Base-by-base conservation (phyloP, 306 rosid species). In the Dalbergia oliveri region DNA sequence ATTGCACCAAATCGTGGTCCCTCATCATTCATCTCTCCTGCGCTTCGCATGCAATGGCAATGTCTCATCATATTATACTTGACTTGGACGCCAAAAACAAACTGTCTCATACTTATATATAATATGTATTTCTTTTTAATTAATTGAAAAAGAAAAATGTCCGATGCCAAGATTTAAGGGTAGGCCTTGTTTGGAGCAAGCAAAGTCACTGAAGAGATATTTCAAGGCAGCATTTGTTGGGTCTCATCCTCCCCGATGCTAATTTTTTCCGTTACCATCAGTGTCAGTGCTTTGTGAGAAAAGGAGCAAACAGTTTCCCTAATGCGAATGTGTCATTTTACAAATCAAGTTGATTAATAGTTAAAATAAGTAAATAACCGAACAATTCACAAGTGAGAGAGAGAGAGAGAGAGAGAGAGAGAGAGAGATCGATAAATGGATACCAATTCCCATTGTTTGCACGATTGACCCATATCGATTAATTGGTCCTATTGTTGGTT, bases 1-100 rank as follows among this genome's bases (percentile, higher is more conserved):
- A 15, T 68, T 39, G 72, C 66, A 75, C 85, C 77, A 11, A 66
- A 59, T 13, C 31, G 11, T 82, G 82, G 79, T 76, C 86, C 78
- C 82, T 50, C 69, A 43, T 41, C 47, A 76, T 26, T 67, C 66
- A 62, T 39, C 82, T 33, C 66, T 12, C 8, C 45, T 35, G 39
- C 5, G 63, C 57, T 60, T 69, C 62, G 51, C 76, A 59, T 69
- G 82, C 70, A 69, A 79, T 23, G 9, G 41, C 72, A 63, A 49
- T 63, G 72, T 69, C 70, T 47, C 33, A 16, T 63, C 64, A 65
- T 76, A 33, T 11, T 66, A 11, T 56, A 65, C 66, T 77, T 66
- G 26, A 41, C 44, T 43, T 58, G 4, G 5, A 53, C 33, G 35
- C 65, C 50, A 72, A 72, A n/a, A 59, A 56, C 66, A 72, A 56